Evolutionary conservation across 768 basidiomycete genomes (phyloP), one percentile per base, ranked within the genome.

Genomic region (Lactifluus echinatus): DNA sequence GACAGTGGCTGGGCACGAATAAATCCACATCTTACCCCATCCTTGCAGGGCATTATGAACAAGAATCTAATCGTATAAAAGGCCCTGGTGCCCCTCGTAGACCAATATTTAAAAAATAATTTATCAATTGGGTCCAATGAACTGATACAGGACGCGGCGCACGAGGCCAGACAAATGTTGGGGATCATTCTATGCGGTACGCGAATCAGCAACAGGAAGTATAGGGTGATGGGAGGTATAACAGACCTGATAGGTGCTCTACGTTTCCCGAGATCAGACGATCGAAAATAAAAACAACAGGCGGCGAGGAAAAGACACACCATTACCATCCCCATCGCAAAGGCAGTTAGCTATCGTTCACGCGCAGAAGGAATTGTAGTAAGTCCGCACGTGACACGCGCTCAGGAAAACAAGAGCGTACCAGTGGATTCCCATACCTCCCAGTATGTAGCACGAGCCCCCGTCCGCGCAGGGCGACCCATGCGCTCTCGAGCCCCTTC

Each of bases 241-340:
- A 46, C 68, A 10, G 55, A 77, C 78, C 74, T 92, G 89, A 64
- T 93, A 93, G 31, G 81, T 85, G 46, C 60, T 51, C 37, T 50
- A 50, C 65, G 50, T 40, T 47, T 34, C 36, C 26, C 11, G 19
- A 52, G 62, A 54, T 47, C 26, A 54, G 57, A 49, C 53, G 60
- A 53, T 15, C 34, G 33, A 46, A 34, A 47, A 43, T 54, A 59
- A 40, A 46, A 59, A 43, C 46, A 54, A 36, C n/a, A n/a, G n/a
- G n/a, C n/a, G n/a, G n/a, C n/a, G 45, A 19, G 21, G 45, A 46
- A 8, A 34, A 44, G 19, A 51, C 33, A n/a, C 56, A 83, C 85
- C 90, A 93, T 87, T 36, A 94, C 88, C 90, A 96, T 89, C 8
- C 84, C 85, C 87, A 93, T 91, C 8, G 85, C 92, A 55, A 87